These are phyloP conservation scores for Scleroderma citrinum DNA, from an alignment of 768 basidiomycete genomes.

Conservation along the genomic window DNA sequence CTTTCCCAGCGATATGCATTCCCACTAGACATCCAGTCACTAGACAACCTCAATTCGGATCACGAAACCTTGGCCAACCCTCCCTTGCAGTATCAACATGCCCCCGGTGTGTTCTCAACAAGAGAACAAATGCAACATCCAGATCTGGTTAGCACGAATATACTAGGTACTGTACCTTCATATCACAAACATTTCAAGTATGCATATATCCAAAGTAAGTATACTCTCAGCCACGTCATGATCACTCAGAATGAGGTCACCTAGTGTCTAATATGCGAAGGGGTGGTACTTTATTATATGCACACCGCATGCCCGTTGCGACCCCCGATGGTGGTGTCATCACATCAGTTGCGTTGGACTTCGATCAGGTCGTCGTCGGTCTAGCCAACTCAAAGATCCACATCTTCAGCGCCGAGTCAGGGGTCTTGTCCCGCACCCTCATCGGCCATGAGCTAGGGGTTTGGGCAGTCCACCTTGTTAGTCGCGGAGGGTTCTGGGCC, in stretches of 20 bases:
- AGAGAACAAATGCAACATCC: slow-evolving; percentile 25
- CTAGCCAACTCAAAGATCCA: slow-evolving; percentile 83
- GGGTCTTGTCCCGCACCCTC: slow-evolving; percentile 70
- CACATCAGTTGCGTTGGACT: slow-evolving; percentile 81
- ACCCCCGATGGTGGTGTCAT: slow-evolving; percentile 59
- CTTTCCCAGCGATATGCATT: slow-evolving; percentile 63
- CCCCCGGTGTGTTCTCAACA: neutral
- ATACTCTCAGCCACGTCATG: neutral
- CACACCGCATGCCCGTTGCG: slow-evolving; percentile 47
- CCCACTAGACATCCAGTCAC: slow-evolving; percentile 12
- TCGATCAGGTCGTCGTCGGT: slow-evolving; percentile 81
- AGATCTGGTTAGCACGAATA: slow-evolving; percentile 16
- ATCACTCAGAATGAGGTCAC: neutral
- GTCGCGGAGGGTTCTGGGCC: slow-evolving; percentile 49
- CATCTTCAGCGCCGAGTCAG: slow-evolving; percentile 75
- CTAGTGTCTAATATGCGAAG: slow-evolving; percentile 77
- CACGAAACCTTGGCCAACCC: slow-evolving; percentile 28
- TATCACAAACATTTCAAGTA: slow-evolving; percentile 68
- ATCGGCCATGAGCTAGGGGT: slow-evolving; percentile 86
- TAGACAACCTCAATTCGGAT: slow-evolving; percentile 21
- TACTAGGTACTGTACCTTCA: slow-evolving; percentile 26
- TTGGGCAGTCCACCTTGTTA: slow-evolving; percentile 83
- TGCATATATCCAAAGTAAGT: slow-evolving; percentile 66
- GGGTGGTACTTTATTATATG: slow-evolving; percentile 64
- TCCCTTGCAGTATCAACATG: slow-evolving; percentile 8